phyloP scores from a whole-genome alignment of 805 yeast species.

The Yamadazyma nakazawae region DNA sequence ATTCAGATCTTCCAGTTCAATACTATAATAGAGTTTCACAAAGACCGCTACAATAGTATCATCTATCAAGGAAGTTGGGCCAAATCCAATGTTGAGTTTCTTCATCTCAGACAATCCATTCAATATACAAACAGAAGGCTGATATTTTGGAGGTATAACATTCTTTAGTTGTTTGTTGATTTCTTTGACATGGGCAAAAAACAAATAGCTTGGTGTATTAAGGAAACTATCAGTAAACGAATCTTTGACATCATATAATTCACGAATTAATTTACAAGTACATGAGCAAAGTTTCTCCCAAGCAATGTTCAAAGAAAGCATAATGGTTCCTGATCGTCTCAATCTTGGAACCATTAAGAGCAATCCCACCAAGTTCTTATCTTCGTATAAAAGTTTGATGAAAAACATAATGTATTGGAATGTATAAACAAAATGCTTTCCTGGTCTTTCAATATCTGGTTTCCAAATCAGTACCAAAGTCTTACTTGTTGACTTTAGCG shows the following conservation, averaged over 20 bases:
- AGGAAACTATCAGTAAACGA: constrained; percentile 53
- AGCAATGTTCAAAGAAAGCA: constrained; percentile 58
- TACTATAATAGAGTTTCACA: constrained; percentile 42
- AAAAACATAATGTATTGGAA: constrained; percentile 64
- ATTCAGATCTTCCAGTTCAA: background rate
- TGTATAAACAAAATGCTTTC: constrained; percentile 83
- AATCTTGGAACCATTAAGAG: constrained; percentile 64
- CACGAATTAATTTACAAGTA: constrained; percentile 51
- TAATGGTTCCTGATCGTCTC: constrained; percentile 73
- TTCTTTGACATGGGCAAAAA: constrained; percentile 36
- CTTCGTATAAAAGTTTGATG: constrained; percentile 50
- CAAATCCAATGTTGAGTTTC: constrained; percentile 75
- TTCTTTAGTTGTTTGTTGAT: constrained; percentile 24
- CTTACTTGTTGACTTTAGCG: constrained; percentile 64
- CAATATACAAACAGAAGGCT: constrained; percentile 42
- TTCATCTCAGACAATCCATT: constrained; percentile 55
- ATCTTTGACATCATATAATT: constrained; percentile 39
- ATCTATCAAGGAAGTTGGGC: constrained; percentile 72
- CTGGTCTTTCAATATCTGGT: constrained; percentile 88
- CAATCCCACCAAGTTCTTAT: constrained; percentile 57
- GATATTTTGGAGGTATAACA: constrained; percentile 36
- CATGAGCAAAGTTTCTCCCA: constrained; percentile 64
- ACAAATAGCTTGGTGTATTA: constrained; percentile 43
- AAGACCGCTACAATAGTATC: constrained; percentile 65
- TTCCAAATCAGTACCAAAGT: constrained; percentile 87